Evolutionary conservation across 306 rosid genomes (phyloP).

Genomic region (Comarum palustre): DNA sequence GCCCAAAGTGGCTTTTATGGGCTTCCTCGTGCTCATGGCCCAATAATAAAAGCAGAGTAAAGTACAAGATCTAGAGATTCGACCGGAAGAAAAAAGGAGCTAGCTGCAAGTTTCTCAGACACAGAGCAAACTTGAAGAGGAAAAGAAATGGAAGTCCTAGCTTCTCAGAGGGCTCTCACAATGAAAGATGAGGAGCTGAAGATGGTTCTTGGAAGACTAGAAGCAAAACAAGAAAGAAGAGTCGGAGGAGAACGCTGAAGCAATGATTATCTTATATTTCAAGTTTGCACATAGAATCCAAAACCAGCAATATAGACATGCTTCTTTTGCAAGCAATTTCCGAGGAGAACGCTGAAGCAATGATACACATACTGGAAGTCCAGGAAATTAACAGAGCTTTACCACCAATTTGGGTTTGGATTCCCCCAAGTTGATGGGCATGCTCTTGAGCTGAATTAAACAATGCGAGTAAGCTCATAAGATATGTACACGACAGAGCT

Average conservation of each 20-base stretch:
- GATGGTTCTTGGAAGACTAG: slow-evolving; percentile 55
- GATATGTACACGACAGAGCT: background rate
- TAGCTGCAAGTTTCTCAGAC: slow-evolving; percentile 40
- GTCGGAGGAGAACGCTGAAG: too few species aligned
- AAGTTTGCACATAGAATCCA: background rate
- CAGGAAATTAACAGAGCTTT: background rate
- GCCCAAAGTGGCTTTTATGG: too few species aligned
- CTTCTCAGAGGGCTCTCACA: slow-evolving; percentile 59
- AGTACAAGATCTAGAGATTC: slow-evolving; percentile 71
- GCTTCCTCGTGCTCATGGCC: too few species aligned
- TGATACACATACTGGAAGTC: background rate
- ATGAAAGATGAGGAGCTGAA: slow-evolving; percentile 78
- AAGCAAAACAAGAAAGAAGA: slow-evolving; percentile 56
- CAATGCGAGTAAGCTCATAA: background rate
- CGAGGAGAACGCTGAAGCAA: background rate
- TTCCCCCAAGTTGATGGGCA: background rate
- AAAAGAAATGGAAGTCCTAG: slow-evolving; percentile 74
- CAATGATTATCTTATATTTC: too few species aligned
- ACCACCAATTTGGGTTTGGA: background rate
- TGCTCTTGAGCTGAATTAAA: background rate
- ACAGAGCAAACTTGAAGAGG: slow-evolving; percentile 52
- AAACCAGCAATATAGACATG: background rate
- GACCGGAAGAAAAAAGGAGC: slow-evolving; percentile 55
- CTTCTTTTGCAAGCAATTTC: background rate
- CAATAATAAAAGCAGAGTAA: too few species aligned